Base-by-base conservation (phyloP, 2,329 filamentous ascomycete species). In the Fusarium chaquense region DNA sequence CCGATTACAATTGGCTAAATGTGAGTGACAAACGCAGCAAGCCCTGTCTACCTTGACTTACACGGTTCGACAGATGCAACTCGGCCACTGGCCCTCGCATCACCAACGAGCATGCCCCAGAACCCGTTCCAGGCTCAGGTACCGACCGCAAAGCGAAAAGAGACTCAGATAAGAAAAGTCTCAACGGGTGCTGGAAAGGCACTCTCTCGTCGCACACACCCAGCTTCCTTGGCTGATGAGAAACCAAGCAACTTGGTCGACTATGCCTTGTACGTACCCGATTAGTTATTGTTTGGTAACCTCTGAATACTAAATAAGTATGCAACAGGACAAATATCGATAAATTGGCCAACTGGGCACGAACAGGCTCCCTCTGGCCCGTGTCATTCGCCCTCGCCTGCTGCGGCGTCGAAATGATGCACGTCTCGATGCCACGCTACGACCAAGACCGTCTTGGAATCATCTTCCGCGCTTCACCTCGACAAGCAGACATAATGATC, bases 401-500 rank as follows among this genome's bases (percentile, higher is more conserved):
- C 77, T 90, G 88, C 75, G 84, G 85, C 51, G 71, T 90, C 58
- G 87, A 90, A 72, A 90, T 90, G 88, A 90, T 90, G 88, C 86
- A 88, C 66, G 79, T 85, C 4, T 89, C 87, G 3, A 88, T 87
- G 71, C 87, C 87, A 6, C 82, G 87, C 18, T 89, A 89, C 80
- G 87, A 89, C 63, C 87, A 89, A 71, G 87, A 90, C 77, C 83
- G 87, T 20, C 80, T 90, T 18, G 88, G 88, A 47, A 90, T 89
- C 67, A 89, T 91, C 75, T 91, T 90, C 80, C 86, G 89, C 55
- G 89, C 88, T 22, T 90, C 88, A 0, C 89, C 89, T 0, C 83
- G 88, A 46, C 89, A 90, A 72, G 83, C 87, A 20, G 88, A 90
- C 74, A 86, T 90, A 18, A 89, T 90, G 86, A 89, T 90, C 55